Percentiles rank a stretch among this genome's conserved stretches.
Evolutionary conservation across 176 grass and related monocot genomes (phyloP).

Genomic region (Raddia distichophylla): DNA sequence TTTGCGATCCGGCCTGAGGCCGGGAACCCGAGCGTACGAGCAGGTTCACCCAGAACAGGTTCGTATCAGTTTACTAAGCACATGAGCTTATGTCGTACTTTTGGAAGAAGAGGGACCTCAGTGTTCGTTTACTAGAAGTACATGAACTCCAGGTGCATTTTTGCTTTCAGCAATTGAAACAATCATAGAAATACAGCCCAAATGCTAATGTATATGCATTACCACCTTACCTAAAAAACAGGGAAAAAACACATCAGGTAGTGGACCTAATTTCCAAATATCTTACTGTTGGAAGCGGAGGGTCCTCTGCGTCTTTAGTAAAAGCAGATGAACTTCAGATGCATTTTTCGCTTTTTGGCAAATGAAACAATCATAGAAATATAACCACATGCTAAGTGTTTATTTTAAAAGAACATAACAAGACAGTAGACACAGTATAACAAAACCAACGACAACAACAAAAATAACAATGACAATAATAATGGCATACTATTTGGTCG

Average conservation of each 20-base stretch:
- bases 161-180: background rate
- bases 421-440: background rate
- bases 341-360: background rate
- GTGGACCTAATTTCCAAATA: too few relatives aligned
- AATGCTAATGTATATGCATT: background rate
- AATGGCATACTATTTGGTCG: background rate
- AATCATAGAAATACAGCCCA: background rate
- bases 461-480: background rate
- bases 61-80: background rate
- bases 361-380: background rate
- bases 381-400: background rate
- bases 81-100: background rate
- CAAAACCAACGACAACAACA: too few relatives aligned
- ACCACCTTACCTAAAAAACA: too few relatives aligned
- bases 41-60: too few relatives aligned
- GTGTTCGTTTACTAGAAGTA: background rate
- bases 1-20: too few relatives aligned
- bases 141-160: background rate
- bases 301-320: background rate
- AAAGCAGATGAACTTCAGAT: background rate
- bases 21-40: too few relatives aligned
- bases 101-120: background rate
- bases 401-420: background rate
- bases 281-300: background rate
- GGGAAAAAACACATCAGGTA: background rate